These are phyloP conservation scores for Murraya paniculata DNA, from an alignment of 345 rosid genomes.

Conservation along the genomic window DNA sequence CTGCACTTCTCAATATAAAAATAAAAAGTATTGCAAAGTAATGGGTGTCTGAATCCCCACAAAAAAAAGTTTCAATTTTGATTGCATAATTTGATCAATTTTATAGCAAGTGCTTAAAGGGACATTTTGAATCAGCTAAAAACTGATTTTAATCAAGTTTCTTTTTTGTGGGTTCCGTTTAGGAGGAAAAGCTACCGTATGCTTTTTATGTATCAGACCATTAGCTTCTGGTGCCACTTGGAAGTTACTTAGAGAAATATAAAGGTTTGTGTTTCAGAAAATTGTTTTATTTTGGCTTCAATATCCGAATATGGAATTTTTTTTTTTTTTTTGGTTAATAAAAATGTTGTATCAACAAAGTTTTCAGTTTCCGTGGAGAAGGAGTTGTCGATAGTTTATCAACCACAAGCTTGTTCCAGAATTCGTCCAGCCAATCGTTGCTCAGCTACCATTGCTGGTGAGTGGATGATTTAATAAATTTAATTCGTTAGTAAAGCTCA, in stretches of 20 bases:
- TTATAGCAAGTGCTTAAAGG: not conserved
- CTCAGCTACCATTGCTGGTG: constrained; percentile 88
- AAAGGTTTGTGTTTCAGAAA: constrained; percentile 42
- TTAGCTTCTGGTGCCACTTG: constrained; percentile 82
- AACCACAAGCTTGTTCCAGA: constrained; percentile 88
- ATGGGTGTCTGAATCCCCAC: not conserved
- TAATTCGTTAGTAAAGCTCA: not conserved
- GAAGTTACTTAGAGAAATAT: constrained; percentile 74
- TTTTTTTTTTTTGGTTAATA: no score
- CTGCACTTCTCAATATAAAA: not conserved
- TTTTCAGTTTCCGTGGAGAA: constrained; percentile 90
- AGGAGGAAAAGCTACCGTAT: constrained; percentile 91
- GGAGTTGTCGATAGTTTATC: constrained; percentile 82
- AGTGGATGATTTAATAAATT: constrained; percentile 1
- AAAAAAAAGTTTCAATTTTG: not conserved
- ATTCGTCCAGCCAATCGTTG: constrained; percentile 85
- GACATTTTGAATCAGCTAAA: not conserved
- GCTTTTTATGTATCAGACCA: constrained; percentile 77
- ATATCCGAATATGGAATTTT: not conserved
- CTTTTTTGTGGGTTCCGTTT: constrained; percentile 17
- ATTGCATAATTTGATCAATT: not conserved
- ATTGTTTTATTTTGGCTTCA: not conserved
- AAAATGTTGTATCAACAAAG: not conserved
- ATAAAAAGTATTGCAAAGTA: not conserved
- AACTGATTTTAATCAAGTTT: not conserved